Evolutionary conservation across 1,284 basidiomycete genomes (phyloP), one percentile per base, ranked within the genome.

Genomic region (Naganishia sp.): DNA sequence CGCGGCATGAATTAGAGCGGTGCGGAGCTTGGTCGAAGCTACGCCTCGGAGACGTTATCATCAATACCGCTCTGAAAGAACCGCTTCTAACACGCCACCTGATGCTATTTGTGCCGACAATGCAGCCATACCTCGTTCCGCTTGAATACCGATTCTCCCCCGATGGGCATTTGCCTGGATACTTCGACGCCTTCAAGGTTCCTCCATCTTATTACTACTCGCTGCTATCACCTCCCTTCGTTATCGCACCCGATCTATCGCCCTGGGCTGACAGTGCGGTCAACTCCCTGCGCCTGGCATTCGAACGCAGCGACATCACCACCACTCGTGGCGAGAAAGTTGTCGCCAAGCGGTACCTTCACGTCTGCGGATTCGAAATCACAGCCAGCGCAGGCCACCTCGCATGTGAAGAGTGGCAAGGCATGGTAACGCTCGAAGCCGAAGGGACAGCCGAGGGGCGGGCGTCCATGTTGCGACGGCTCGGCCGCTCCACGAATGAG

Each of bases 151-250:
- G 70, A 5, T 72, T 74, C 68, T 70, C 69, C 25, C 51, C 57
- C 4, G 70, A 71, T 4, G 76, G 77, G 1, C 75, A 79, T 69
- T 72, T 80, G 6, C 80, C 80, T 17, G 69, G 71, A 17, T 76
- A 75, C 63, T 61, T 80, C 49, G 73, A 80, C 66, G 76, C 74
- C 9, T 77, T 81, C 67, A 58, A 72, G n/a, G 63, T 79, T 9
- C 75, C 79, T 18, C 80, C 80, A n/a, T 75, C 76, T 0, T 80
- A 80, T 71, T 79, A 79, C 67, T 75, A 78, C 67, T 74, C 77
- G 7, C 75, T 80, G 66, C 71, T 81, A 5, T 74, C 79, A 0
- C 54, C 70, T 3, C 77, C 79, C 23, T 76, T 78, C 67, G 74
- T 80, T 56, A 57, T 81, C 57, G 75, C 73, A 68, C 74, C 80